A percentile compares a stretch with the other conserved stretches of the same genome.
Conservation (phyloP, 1,139 yeast species). For the Trichomonascaceae sp. region DNA sequence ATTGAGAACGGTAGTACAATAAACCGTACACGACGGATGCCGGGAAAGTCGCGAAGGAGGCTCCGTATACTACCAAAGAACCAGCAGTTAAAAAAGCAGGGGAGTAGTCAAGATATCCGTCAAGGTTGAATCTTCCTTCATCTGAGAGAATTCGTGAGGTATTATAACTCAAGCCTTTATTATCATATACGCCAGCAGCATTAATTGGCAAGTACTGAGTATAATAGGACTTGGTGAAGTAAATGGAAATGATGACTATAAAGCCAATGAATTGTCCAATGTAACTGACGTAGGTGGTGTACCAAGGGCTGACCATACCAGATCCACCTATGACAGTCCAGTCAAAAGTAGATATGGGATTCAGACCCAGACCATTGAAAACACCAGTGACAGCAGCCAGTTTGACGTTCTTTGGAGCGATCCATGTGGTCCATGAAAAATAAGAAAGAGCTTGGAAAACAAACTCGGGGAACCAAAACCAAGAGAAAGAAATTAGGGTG, state of each 20-base stretch:
- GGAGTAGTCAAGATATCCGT: constrained; percentile 31
- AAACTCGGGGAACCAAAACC: constrained; percentile 53
- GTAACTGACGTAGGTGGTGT: constrained; percentile 38
- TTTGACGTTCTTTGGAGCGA: constrained; percentile 47
- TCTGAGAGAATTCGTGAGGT: constrained; percentile 39
- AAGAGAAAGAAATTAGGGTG: constrained; percentile 39
- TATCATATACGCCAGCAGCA: constrained; percentile 42
- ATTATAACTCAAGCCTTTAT: constrained; percentile 41
- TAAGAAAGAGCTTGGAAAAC: constrained; percentile 44
- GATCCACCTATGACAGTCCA: constrained; percentile 39
- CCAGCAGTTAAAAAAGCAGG: constrained; percentile 43
- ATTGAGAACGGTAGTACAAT: constrained; percentile 30
- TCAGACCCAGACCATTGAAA: constrained; percentile 50
- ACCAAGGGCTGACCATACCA: constrained; percentile 40
- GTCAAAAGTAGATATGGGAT: constrained; percentile 49
- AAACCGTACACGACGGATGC: constrained; percentile 45
- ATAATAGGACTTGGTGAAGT: constrained; percentile 50
- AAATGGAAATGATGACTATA: constrained; percentile 36
- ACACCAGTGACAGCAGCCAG: constrained; percentile 54
- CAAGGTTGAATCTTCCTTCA: constrained; percentile 27
- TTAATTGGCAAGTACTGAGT: constrained; percentile 50
- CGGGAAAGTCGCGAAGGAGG: constrained; percentile 24
- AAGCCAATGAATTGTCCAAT: constrained; percentile 40
- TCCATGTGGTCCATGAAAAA: constrained; percentile 63
- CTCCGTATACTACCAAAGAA: constrained; percentile 34